phyloP scores from a whole-genome alignment of 2,329 filamentous ascomycete genomes.

The Corniculantispora saksenae region DNA sequence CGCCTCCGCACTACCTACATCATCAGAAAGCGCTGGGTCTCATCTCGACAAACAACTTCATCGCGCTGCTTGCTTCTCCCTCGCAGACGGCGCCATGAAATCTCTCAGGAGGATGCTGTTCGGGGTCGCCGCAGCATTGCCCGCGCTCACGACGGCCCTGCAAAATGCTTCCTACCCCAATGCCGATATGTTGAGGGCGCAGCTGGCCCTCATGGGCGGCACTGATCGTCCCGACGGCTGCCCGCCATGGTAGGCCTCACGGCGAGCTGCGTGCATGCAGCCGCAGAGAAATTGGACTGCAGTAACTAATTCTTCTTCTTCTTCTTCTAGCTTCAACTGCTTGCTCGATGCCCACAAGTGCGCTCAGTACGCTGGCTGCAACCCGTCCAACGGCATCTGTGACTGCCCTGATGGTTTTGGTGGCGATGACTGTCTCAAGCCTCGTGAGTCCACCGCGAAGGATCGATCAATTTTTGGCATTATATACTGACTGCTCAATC shows the following conservation, averaged over 20 bases:
- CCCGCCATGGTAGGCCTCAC: slow-evolving; percentile 67
- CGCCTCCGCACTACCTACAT: slow-evolving; percentile 7
- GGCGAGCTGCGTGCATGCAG: slow-evolving; percentile 5
- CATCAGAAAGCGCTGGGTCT: neutral
- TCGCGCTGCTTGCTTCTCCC: slow-evolving; percentile 2
- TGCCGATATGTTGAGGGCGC: slow-evolving; percentile 61
- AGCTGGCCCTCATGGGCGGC: slow-evolving; percentile 66
- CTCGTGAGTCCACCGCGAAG: slow-evolving; percentile 51
- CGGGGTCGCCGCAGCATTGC: slow-evolving; percentile 42
- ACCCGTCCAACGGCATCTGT: slow-evolving; percentile 88
- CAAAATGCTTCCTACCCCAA: slow-evolving; percentile 61
- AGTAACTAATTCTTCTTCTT: neutral
- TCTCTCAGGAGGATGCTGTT: slow-evolving; percentile 41
- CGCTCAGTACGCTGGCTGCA: slow-evolving; percentile 86
- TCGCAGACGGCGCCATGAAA: slow-evolving; percentile 40
- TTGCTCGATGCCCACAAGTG: slow-evolving; percentile 90
- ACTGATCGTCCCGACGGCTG: slow-evolving; percentile 71
- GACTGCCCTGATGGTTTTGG: slow-evolving; percentile 90
- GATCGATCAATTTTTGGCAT: neutral
- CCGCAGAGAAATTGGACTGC: slow-evolving; percentile 28
- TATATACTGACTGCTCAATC: slow-evolving; percentile 3
- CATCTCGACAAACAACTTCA: slow-evolving; percentile 23
- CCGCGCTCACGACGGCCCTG: slow-evolving; percentile 40
- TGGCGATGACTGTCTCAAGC: slow-evolving; percentile 87
- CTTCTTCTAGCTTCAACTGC: slow-evolving; percentile 86